phyloP scores from a whole-genome alignment of 2,329 filamentous ascomycete species.

The Pezicula radicicola region DNA sequence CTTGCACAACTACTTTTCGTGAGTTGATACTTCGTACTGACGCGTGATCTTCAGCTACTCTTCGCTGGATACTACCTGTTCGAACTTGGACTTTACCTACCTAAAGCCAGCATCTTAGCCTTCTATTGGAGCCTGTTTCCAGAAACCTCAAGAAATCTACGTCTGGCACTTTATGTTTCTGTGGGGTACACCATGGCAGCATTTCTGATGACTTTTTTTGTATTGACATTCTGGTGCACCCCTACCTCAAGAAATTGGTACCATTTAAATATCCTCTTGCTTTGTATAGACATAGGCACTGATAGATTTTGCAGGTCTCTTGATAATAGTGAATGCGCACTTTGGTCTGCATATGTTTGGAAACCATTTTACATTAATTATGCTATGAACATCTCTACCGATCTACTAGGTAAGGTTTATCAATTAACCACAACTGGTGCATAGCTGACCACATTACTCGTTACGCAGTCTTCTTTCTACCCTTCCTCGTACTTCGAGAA shows the following conservation, averaged over 20 bases:
- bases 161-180: background rate
- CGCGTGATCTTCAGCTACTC: background rate
- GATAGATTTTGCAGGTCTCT: background rate
- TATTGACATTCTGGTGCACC: background rate
- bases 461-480: background rate
- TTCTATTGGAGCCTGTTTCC: background rate
- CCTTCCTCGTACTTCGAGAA: background rate
- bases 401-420: background rate
- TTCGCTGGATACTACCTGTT: background rate
- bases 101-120: background rate
- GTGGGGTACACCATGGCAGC: background rate
- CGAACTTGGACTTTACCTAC: background rate
- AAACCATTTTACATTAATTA: background rate
- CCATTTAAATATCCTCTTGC: too few relatives aligned
- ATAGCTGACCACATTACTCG: background rate
- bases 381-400: background rate
- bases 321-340: background rate
- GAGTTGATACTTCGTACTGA: background rate
- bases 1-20: too few relatives aligned
- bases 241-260: background rate
- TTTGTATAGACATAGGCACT: too few relatives aligned
- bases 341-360: background rate
- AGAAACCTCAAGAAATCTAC: background rate
- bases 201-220: background rate
- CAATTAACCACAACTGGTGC: background rate